Conservation (phyloP, 1,284 basidiomycete species). For the Puccinia triticina region DNA sequence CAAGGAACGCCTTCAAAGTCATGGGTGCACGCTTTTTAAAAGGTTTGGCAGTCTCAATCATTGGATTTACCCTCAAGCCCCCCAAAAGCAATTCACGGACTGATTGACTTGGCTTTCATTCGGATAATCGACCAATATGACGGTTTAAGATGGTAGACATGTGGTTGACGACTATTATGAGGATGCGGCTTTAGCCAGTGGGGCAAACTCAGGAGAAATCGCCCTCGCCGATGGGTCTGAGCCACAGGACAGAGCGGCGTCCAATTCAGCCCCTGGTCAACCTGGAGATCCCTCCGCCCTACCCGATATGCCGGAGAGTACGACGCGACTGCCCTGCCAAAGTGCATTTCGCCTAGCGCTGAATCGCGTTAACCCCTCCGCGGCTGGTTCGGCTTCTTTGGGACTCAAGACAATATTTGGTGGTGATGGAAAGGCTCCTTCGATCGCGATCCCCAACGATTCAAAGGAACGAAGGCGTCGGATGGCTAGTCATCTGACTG, state of each 20-base stretch:
- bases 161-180: conserved; percentile 95
- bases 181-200: conserved; percentile 73
- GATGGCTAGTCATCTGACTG: conserved; percentile 64
- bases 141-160: conserved; percentile 75
- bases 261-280: conserved; percentile 13
- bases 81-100: background rate
- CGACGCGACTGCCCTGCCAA: conserved; percentile 25
- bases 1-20: conserved; percentile 88
- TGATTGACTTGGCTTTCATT: background rate
- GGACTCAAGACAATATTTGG: conserved; percentile 81
- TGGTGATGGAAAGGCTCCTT: conserved; percentile 76
- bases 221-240: conserved; percentile 60
- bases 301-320: conserved; percentile 48
- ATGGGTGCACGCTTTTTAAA: conserved; percentile 88
- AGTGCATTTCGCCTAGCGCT: conserved; percentile 44
- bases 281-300: conserved; percentile 38
- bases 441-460: conserved; percentile 75
- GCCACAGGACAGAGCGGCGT: conserved; percentile 54
- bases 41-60: conserved; percentile 64
- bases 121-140: conserved; percentile 6
- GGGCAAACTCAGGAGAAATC: conserved; percentile 72
- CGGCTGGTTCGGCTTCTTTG: conserved; percentile 64
- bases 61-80: background rate
- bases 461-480: conserved; percentile 65
- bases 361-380: conserved; percentile 28